Percentiles rank a stretch among this genome's conserved stretches.
Conservation (phyloP, 2,329 filamentous ascomycete genomes). For the Fusarium sp. region DNA sequence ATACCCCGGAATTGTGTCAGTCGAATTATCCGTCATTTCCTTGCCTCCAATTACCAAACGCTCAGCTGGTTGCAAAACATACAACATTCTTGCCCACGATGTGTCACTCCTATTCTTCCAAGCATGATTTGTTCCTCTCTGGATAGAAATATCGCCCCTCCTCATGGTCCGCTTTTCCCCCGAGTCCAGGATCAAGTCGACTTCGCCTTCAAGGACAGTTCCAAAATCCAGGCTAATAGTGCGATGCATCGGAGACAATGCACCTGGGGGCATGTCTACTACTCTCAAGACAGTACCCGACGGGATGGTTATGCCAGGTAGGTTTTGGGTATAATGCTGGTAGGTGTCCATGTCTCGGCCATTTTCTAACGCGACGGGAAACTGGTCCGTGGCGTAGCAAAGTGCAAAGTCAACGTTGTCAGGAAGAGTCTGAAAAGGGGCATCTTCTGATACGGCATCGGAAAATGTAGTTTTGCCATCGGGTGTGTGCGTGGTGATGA, state of each 20-base stretch:
- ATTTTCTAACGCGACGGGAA: neutral
- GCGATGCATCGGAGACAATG: neutral
- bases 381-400: constrained; percentile 3
- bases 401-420: constrained; percentile 3
- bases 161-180: neutral
- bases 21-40: neutral
- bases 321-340: neutral
- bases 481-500: neutral
- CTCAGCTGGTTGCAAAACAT: neutral
- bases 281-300: neutral
- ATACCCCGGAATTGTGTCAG: neutral
- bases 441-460: neutral
- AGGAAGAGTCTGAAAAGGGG: neutral
- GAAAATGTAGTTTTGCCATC: neutral
- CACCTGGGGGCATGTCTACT: neutral
- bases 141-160: neutral
- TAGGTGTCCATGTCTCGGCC: neutral
- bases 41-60: neutral
- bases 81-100: neutral
- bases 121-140: neutral
- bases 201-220: neutral
- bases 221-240: constrained; percentile 1
- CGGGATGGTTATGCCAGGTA: neutral
- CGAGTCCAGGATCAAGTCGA: neutral
- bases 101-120: neutral